These are phyloP conservation scores for Aphanoascus verrucosus DNA, from an alignment of 2,329 filamentous ascomycete species.

Conservation along the genomic window DNA sequence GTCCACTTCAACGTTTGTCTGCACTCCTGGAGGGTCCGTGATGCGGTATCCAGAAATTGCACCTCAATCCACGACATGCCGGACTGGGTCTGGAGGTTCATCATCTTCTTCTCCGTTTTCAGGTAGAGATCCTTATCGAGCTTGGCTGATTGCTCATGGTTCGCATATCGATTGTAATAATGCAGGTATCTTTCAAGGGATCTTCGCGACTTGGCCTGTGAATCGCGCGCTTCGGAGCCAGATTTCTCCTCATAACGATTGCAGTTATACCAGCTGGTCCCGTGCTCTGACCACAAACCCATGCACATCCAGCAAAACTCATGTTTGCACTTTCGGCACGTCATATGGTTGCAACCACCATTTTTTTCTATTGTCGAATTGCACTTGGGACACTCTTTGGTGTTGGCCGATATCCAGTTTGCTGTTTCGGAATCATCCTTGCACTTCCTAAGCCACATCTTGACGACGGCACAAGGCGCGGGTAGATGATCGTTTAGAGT, in stretches of 20 bases:
- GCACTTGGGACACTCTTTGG: slow-evolving; percentile 94
- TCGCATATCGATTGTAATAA: slow-evolving; percentile 98
- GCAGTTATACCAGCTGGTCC: slow-evolving; percentile 99
- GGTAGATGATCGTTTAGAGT: slow-evolving; percentile 83
- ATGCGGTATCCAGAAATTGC: slow-evolving; percentile 88
- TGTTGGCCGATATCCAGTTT: slow-evolving; percentile 99
- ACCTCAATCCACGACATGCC: slow-evolving; percentile 99
- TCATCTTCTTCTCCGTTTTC: slow-evolving; percentile 99
- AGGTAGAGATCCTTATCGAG: slow-evolving; percentile 91
- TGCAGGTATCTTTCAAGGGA: slow-evolving; percentile 93
- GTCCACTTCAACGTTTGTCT: slow-evolving; percentile 99
- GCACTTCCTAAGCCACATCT: slow-evolving; percentile 95
- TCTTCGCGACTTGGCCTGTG: slow-evolving; percentile 79
- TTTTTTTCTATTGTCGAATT: slow-evolving; percentile 98
- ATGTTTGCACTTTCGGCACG: slow-evolving; percentile 86
- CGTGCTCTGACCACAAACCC: slow-evolving; percentile 96
- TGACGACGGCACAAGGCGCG: slow-evolving; percentile 80
- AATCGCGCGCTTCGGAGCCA: slow-evolving; percentile 77
- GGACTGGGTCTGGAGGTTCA: slow-evolving; percentile 81
- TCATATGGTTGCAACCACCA: slow-evolving; percentile 96
- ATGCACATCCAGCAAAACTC: slow-evolving; percentile 99
- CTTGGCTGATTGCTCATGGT: slow-evolving; percentile 95
- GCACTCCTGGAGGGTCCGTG: slow-evolving; percentile 86
- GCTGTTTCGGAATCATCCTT: slow-evolving; percentile 96
- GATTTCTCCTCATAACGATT: slow-evolving; percentile 96